A percentile compares a stretch with the other conserved stretches of the same genome.
These are phyloP conservation scores for Penicillium fuscoglaucum DNA, from an alignment of 2,329 filamentous ascomycete species.

Conservation along the genomic window DNA sequence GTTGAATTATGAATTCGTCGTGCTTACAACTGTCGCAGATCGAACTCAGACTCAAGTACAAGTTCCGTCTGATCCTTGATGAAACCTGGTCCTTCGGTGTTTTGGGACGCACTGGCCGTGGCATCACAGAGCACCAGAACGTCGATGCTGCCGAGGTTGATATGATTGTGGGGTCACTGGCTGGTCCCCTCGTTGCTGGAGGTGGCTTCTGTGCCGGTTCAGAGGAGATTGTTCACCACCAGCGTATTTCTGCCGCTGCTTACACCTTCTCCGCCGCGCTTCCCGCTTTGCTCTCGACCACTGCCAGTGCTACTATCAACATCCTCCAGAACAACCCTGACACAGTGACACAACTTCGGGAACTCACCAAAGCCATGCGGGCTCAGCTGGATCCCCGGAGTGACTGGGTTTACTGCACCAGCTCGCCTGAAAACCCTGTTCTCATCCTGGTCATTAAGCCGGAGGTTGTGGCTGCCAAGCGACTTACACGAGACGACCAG, in stretches of 20 bases:
- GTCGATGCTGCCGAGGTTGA: slow-evolving; percentile 91
- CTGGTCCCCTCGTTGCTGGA: slow-evolving; percentile 85
- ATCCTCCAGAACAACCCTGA: slow-evolving; percentile 86
- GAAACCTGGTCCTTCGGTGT: slow-evolving; percentile 98
- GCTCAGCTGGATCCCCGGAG: slow-evolving; percentile 87
- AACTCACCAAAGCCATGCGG: slow-evolving; percentile 83
- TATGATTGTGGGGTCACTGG: slow-evolving; percentile 93
- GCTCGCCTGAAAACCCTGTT: slow-evolving; percentile 79
- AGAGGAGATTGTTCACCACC: slow-evolving; percentile 90
- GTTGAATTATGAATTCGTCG: neutral
- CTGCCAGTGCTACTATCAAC: slow-evolving; percentile 84
- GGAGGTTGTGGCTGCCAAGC: slow-evolving; percentile 72
- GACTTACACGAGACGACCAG: slow-evolving; percentile 71
- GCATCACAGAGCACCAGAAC: slow-evolving; percentile 93
- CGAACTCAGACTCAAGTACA: slow-evolving; percentile 92
- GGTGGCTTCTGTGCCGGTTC: slow-evolving; percentile 95
- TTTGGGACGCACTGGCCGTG: slow-evolving; percentile 84
- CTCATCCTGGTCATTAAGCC: slow-evolving; percentile 81
- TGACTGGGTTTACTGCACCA: slow-evolving; percentile 86
- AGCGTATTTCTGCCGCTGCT: slow-evolving; percentile 85
- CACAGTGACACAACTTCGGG: slow-evolving; percentile 72
- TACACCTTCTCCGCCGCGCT: slow-evolving; percentile 96
- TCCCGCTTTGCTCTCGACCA: slow-evolving; percentile 92
- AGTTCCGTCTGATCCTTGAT: slow-evolving; percentile 95
- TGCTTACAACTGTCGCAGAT: slow-evolving; percentile 53